Conservation (phyloP, 164 flowering plant species). For the Chloranthus sessilifolius region DNA sequence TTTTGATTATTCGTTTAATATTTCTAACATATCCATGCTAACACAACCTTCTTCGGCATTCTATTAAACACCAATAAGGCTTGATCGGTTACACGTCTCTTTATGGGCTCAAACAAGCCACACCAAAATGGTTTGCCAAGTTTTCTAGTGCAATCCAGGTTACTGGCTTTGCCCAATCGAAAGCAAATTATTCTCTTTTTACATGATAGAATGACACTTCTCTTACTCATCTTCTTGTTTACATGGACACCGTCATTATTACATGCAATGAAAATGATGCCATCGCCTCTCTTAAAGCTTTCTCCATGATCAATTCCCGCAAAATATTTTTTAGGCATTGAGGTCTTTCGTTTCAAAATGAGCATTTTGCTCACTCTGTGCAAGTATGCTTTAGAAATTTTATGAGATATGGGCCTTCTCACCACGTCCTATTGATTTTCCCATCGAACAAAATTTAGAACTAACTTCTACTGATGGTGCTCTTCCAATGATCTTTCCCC, state of each 20-base stretch:
- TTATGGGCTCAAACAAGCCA: not conserved
- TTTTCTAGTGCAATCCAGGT: not conserved
- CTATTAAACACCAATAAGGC: too few species aligned
- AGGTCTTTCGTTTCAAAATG: not conserved
- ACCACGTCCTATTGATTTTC: too few species aligned
- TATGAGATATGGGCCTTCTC: too few species aligned
- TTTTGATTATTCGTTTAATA: too few species aligned
- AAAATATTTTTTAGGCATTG: slow-evolving; percentile 1
- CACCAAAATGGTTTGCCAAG: not conserved
- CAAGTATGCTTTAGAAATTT: not conserved
- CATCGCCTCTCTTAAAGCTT: not conserved
- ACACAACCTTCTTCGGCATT: too few species aligned
- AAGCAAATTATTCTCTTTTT: not conserved
- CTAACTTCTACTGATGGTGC: not conserved
- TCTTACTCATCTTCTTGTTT: not conserved
- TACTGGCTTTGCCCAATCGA: not conserved
- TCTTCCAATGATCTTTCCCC: not conserved
- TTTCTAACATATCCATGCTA: too few species aligned
- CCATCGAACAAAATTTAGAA: too few species aligned
- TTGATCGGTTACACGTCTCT: too few species aligned
- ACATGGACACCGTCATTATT: not conserved
- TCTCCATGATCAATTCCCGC: not conserved
- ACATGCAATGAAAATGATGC: not conserved
- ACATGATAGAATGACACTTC: not conserved
- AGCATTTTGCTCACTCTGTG: not conserved